Percentiles rank a stretch among this genome's conserved stretches.
Conservation (phyloP, 2,329 filamentous ascomycete species). For the Phaeoacremonium minimum region DNA sequence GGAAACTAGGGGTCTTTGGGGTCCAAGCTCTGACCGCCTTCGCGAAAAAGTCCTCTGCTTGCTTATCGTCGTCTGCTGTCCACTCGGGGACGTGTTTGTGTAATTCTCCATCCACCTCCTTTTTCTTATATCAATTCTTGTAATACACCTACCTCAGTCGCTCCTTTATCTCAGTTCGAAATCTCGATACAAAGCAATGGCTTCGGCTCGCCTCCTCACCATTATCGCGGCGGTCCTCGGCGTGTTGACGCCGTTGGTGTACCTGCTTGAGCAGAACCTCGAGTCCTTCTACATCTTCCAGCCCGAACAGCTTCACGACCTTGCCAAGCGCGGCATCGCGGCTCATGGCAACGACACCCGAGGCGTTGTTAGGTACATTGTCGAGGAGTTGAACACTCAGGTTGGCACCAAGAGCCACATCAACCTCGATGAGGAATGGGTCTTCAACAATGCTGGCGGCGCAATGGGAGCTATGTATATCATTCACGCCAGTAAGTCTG, state of each 20-base stretch:
- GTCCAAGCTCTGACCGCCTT: too few relatives aligned
- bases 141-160: too few relatives aligned
- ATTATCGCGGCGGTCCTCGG: constrained; percentile 50
- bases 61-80: too few relatives aligned
- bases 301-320: constrained; percentile 61
- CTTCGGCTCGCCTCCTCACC: constrained; percentile 32
- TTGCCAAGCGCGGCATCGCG: constrained; percentile 62
- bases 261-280: constrained; percentile 54
- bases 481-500: constrained; percentile 70
- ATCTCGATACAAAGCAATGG: too few relatives aligned
- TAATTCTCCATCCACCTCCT: too few relatives aligned
- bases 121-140: too few relatives aligned
- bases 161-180: too few relatives aligned
- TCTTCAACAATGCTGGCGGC: constrained; percentile 88
- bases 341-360: constrained; percentile 72
- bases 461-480: constrained; percentile 92
- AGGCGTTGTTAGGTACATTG: constrained; percentile 65
- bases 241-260: constrained; percentile 48
- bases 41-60: too few relatives aligned
- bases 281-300: constrained; percentile 73
- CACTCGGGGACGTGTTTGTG: too few relatives aligned
- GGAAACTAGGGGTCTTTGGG: too few relatives aligned
- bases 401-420: constrained; percentile 48
- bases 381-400: constrained; percentile 58
- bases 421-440: constrained; percentile 74